Conservation (phyloP, 345 rosid species). For the Populus alba region DNA sequence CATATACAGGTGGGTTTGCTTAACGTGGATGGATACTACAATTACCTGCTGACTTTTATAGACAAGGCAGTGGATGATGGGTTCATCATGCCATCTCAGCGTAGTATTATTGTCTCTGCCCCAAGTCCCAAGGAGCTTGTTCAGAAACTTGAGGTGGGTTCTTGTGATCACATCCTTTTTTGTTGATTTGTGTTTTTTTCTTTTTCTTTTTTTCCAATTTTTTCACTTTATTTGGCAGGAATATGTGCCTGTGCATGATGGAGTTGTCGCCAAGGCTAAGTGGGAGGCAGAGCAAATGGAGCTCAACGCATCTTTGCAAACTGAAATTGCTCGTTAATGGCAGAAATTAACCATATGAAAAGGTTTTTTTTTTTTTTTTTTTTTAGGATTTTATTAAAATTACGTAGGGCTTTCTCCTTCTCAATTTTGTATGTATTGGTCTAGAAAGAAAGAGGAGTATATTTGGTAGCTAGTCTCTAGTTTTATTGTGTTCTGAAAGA, state of each 20-base stretch:
- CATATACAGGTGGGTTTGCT: conserved; percentile 49
- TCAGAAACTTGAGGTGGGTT: conserved; percentile 55
- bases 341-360: background rate
- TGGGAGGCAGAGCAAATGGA: conserved; percentile 68
- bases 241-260: conserved; percentile 58
- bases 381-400: background rate
- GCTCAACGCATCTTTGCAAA: conserved; percentile 45
- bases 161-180: background rate
- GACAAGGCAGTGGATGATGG: conserved; percentile 66
- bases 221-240: conserved; percentile 29
- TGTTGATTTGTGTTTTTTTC: background rate
- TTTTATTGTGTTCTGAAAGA: background rate
- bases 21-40: conserved; percentile 53
- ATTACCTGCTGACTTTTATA: conserved; percentile 38
- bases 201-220: background rate
- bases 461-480: background rate
- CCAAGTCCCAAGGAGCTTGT: conserved; percentile 49
- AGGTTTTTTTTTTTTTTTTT: background rate
- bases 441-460: background rate
- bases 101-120: conserved; percentile 60
- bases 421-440: conserved; percentile 9
- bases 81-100: conserved; percentile 52
- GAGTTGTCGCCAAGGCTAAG: conserved; percentile 41
- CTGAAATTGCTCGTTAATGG: conserved; percentile 51
- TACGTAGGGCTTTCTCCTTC: conserved; percentile 14